Base-by-base conservation (phyloP, 2,329 filamentous ascomycete genomes). In the Ophiosphaerella korrae region DNA sequence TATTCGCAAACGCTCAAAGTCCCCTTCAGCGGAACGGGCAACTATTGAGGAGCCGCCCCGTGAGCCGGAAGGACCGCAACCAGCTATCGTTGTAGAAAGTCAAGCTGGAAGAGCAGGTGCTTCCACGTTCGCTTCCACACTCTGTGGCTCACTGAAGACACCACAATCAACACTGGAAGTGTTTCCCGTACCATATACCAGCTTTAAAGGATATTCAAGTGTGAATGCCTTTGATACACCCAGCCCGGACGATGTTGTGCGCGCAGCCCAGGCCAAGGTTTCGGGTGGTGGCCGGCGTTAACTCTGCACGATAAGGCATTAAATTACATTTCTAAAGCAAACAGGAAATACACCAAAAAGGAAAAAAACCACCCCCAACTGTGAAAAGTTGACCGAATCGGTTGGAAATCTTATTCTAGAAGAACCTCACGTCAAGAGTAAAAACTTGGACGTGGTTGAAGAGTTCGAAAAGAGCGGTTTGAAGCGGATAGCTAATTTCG, bases 241-340 rank as follows among this genome's bases (percentile, higher is more conserved):
- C 48, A 97, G 92, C 75, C 92, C 92, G 62, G 92, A 97, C 78
- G 92, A 97, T 73, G 78, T 94, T 68, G 89, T 97, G 66, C 82
- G 91, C 57, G 85, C 87, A 73, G 93, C 92, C 63, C 93, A 96
- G 80, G 66, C 73, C 40, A 66, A 78, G 69, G 74, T 77, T 68
- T 64, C 70, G 61, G 67, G 77, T 67, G 67, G 68, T 63, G 68
- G 64, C 48, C 69, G 63, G 40, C 61, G 60, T 57, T 74, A 62
- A 71, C 52, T 55, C 37, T 16, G 31, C 38, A 29, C 40, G 31
- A 26, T 38, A 40, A 16, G 47, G 12, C 18, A n/a, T 44, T 50
- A 40, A 45, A 38, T 38, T 48, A 46, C 34, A 47, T 55, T 47
- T 66, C 63, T 66, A 66, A 66, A 44, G 31, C 48, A 56, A 55